Evolutionary conservation across 164 flowering plant species (phyloP).

Genomic region (Santalum album): DNA sequence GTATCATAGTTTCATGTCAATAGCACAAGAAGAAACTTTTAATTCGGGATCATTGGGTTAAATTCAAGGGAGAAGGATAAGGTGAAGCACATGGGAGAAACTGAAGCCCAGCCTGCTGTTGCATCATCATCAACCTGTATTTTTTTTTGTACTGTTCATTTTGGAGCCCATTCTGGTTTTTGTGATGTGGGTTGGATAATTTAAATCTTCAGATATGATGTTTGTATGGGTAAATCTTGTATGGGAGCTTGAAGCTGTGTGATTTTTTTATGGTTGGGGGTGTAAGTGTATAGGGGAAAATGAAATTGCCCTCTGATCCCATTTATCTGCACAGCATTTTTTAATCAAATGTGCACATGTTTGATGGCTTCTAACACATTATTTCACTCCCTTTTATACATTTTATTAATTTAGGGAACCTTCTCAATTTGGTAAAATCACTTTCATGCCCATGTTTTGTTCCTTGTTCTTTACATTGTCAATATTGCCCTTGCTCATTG

Average conservation of each 20-base stretch:
- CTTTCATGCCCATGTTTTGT: too few species aligned
- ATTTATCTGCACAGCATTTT: too few species aligned
- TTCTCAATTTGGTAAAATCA: too few species aligned
- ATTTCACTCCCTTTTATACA: too few species aligned
- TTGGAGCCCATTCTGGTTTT: neutral
- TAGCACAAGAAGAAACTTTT: slow-evolving; percentile 12
- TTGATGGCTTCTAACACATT: too few species aligned
- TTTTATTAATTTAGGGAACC: too few species aligned
- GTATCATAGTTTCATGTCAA: slow-evolving; percentile 18
- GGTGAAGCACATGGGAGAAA: slow-evolving; percentile 17
- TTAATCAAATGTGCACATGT: too few species aligned
- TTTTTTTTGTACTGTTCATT: neutral
- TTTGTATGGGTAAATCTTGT: slow-evolving; percentile 7
- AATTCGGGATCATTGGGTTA: slow-evolving; percentile 17
- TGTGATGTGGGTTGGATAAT: neutral
- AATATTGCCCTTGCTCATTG: too few species aligned
- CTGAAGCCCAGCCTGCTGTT: slow-evolving; percentile 13
- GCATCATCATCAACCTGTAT: slow-evolving; percentile 8
- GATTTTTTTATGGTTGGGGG: neutral
- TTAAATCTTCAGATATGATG: slow-evolving; percentile 1
- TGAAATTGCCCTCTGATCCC: neutral
- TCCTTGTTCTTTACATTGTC: too few species aligned
- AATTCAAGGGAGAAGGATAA: slow-evolving; percentile 13
- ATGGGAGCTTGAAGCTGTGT: neutral
- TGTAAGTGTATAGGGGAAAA: neutral